Conservation (phyloP, 768 basidiomycete genomes). For the Amanita fuliginea region DNA sequence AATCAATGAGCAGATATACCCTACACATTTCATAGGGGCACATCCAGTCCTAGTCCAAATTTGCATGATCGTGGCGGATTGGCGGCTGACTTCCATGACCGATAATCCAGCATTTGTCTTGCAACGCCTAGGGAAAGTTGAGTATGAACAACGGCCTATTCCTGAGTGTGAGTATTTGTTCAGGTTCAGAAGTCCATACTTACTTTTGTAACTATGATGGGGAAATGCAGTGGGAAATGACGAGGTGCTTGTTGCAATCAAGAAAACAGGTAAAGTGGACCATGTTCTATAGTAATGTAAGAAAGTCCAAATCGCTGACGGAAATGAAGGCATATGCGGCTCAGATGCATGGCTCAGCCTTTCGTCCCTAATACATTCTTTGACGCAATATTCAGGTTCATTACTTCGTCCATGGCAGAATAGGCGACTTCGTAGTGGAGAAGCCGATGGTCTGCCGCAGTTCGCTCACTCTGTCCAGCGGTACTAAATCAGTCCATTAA, state of each 20-base stretch:
- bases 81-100: slow-evolving; percentile 28
- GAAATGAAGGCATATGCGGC: slow-evolving; percentile 68
- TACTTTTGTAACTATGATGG: slow-evolving; percentile 1
- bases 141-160: slow-evolving; percentile 65
- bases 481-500: neutral
- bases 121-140: slow-evolving; percentile 53
- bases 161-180: slow-evolving; percentile 47
- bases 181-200: neutral
- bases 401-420: slow-evolving; percentile 68
- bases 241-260: slow-evolving; percentile 82
- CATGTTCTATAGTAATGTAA: neutral
- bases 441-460: slow-evolving; percentile 56
- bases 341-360: slow-evolving; percentile 50
- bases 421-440: slow-evolving; percentile 71
- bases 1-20: slow-evolving; percentile 3
- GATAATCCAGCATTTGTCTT: slow-evolving; percentile 78
- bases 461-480: slow-evolving; percentile 13
- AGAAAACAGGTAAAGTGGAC: slow-evolving; percentile 69
- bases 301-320: neutral
- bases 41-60: neutral
- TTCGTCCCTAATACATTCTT: neutral
- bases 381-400: slow-evolving; percentile 41
- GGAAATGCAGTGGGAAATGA: slow-evolving; percentile 41
- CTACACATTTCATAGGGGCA: neutral
- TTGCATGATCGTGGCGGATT: neutral